Evolutionary conservation across 2,329 filamentous ascomycete genomes (phyloP), one percentile per base, ranked within the genome.

Genomic region (Zymoseptoria passerinii): DNA sequence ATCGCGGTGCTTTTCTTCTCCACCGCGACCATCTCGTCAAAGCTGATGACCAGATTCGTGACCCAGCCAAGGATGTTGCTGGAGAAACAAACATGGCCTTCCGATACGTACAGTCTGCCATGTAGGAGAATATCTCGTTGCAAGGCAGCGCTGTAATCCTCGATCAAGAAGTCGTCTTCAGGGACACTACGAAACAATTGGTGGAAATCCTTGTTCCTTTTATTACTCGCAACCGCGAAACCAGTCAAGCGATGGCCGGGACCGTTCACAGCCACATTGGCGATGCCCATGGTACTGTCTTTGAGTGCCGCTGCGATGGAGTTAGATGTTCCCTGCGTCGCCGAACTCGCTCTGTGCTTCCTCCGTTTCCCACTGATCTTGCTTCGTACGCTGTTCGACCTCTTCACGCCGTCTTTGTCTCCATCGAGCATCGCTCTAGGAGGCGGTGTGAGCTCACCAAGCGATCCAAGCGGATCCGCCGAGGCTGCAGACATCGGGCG

Each of bases 61-160:
- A 95, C 89, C 94, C 94, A 99, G 56, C 94, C 94, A 52, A 99
- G 83, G 65, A 99, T 99, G 71, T 99, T 99, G 78, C 94, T 97
- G 69, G 92, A 96, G 75, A 99, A 99, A 77, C 94, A 99, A 52
- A 99, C 84, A 71, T 99, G 92, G 9, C 92, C 92, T 75, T 99
- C 94, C 0, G 94, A 97, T 49, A 99, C 90, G 70, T 99, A 99
- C 13, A 99, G 81, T 48, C 94, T 84, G 5, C 94, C 94, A 66
- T 96, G 94, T 6, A 95, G 85, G 40, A 99, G 82, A 61, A 99
- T 99, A 71, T 99, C 95, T 65, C 92, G 85, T 73, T 99, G 94
- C 59, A 99, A 74, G 3, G 94, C 94, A 72, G 94, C 96, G 73
- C 94, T 96, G 73, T 97, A 99, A 73, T 99, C 94, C 71, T 99